Evolutionary conservation across 2,329 filamentous ascomycete species (phyloP).

Genomic region (Monosporascus sp.): DNA sequence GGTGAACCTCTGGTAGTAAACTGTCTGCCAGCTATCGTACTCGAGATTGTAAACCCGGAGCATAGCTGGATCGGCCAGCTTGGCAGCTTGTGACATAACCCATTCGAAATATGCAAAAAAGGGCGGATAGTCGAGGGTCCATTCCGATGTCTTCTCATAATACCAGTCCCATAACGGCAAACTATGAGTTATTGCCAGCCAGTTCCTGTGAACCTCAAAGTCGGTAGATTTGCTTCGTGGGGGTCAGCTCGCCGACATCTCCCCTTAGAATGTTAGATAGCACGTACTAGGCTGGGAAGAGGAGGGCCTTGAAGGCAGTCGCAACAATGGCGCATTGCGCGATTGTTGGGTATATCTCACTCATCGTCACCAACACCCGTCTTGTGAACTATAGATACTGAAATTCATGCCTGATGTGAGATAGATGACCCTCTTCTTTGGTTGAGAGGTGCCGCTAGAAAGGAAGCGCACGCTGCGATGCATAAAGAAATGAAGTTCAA

Average conservation of each 20-base stretch:
- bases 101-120: conserved; percentile 99
- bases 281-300: conserved; percentile 91
- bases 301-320: conserved; percentile 81
- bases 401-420: conserved; percentile 13
- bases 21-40: conserved; percentile 88
- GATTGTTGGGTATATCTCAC: conserved; percentile 80
- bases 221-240: conserved; percentile 85
- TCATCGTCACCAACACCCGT: conserved; percentile 48
- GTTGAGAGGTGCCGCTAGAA: neutral
- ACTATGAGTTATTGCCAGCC: conserved; percentile 92
- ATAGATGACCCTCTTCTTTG: neutral
- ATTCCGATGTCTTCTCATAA: conserved; percentile 96
- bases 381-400: neutral
- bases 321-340: conserved; percentile 82
- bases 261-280: conserved; percentile 5
- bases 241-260: conserved; percentile 5
- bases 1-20: conserved; percentile 88
- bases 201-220: conserved; percentile 98
- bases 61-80: conserved; percentile 75
- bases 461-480: neutral
- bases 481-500: conserved; percentile 20
- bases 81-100: conserved; percentile 76
- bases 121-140: conserved; percentile 97
- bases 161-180: conserved; percentile 89
- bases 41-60: conserved; percentile 73